These are phyloP conservation scores for Oryza meyeriana DNA, from an alignment of 176 grass and related monocot genomes.

Conservation along the genomic window DNA sequence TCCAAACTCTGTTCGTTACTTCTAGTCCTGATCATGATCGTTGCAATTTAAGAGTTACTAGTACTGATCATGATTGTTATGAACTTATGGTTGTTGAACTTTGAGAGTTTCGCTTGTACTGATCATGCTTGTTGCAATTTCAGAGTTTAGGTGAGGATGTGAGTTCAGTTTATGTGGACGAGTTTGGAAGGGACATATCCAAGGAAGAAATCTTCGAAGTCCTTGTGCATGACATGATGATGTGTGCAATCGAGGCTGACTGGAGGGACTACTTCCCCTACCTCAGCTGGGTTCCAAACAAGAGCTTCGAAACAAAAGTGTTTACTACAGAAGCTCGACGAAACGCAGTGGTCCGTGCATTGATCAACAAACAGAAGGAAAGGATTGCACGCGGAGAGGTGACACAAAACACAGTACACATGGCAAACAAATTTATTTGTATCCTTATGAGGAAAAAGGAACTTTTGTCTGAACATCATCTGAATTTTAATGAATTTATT, in stretches of 20 bases:
- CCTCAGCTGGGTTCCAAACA: constrained; percentile 77
- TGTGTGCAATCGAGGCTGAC: constrained; percentile 60
- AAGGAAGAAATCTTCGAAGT: constrained; percentile 49
- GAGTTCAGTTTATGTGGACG: constrained; percentile 57
- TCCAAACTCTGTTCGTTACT: neutral
- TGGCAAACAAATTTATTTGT: neutral
- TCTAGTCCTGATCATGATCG: too few species aligned
- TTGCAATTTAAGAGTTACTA: too few species aligned
- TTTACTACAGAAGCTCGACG: constrained; percentile 28
- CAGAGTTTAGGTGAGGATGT: constrained; percentile 65
- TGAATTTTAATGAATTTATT: neutral
- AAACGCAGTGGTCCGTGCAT: constrained; percentile 45
- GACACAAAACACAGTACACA: neutral
- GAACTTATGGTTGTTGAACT: too few species aligned
- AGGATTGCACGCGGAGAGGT: constrained; percentile 68
- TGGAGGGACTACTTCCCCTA: constrained; percentile 94
- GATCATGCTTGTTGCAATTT: constrained; percentile 11
- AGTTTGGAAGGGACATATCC: constrained; percentile 51
- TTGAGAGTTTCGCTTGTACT: neutral
- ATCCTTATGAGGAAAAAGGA: neutral
- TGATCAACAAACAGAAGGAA: constrained; percentile 64
- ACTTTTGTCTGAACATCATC: neutral
- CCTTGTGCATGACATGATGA: constrained; percentile 66
- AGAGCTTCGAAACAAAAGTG: constrained; percentile 50
- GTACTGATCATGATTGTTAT: too few species aligned